Evolutionary conservation across 1,284 basidiomycete species (phyloP).

Genomic region (Trichosporon sp.): DNA sequence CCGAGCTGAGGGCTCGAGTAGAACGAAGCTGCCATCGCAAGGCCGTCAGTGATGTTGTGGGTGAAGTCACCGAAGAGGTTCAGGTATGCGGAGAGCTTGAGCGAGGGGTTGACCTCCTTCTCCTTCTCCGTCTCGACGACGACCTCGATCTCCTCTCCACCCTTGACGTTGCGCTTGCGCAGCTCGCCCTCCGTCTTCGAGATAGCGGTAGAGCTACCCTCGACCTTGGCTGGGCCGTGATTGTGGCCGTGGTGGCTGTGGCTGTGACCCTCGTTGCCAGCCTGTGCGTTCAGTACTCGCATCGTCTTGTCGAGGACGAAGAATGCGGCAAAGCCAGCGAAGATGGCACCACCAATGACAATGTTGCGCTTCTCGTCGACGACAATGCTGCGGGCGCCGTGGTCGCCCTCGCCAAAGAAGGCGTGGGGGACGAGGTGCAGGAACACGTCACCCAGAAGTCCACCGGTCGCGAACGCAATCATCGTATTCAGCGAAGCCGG

Average conservation of each 20-base stretch:
- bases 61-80: constrained; percentile 84
- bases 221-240: constrained; percentile 24
- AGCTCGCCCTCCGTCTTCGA: constrained; percentile 23
- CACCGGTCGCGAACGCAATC: constrained; percentile 64
- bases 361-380: constrained; percentile 86
- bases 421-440: constrained; percentile 80
- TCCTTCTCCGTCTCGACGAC: constrained; percentile 13
- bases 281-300: constrained; percentile 57
- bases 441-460: constrained; percentile 82
- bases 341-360: constrained; percentile 73
- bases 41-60: constrained; percentile 67
- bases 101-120: constrained; percentile 46
- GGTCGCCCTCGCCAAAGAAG: constrained; percentile 78
- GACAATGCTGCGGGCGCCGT: constrained; percentile 60
- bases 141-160: constrained; percentile 19
- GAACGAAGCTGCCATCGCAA: constrained; percentile 79
- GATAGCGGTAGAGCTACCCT: constrained; percentile 23
- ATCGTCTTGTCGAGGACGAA: constrained; percentile 86
- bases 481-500: constrained; percentile 78
- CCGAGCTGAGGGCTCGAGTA: constrained; percentile 82
- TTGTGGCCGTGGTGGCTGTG: constrained; percentile 59
- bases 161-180: constrained; percentile 33
- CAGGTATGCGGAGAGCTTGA: constrained; percentile 78
- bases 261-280: constrained; percentile 52
- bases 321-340: constrained; percentile 75